phyloP scores from a whole-genome alignment of 192 early-diverging fungal species.

The Allomyces macrogynus region DNA sequence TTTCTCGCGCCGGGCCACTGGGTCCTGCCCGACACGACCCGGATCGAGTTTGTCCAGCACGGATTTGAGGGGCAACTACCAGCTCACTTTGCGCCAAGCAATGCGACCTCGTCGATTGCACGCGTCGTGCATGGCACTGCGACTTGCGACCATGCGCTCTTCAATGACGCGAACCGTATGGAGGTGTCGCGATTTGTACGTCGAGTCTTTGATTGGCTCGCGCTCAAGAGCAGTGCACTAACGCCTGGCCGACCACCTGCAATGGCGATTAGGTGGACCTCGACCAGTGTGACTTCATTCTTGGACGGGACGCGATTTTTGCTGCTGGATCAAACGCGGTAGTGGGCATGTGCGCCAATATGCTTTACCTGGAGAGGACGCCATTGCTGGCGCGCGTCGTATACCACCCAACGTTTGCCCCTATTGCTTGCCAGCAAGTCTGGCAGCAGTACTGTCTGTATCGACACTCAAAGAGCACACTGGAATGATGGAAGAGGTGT shows the following conservation, averaged over 20 bases:
- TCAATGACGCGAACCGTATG: background rate
- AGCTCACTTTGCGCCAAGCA: background rate
- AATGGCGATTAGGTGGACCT: background rate
- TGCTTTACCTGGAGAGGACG: too few species aligned
- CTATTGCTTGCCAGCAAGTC: too few species aligned
- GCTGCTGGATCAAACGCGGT: too few species aligned
- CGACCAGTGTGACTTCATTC: background rate
- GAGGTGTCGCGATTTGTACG: background rate
- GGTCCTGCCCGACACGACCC: background rate
- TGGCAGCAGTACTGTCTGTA: too few species aligned
- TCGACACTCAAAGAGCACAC: too few species aligned
- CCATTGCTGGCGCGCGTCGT: too few species aligned
- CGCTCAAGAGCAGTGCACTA: background rate
- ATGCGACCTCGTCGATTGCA: background rate
- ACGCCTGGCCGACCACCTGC: too few species aligned
- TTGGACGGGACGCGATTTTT: background rate
- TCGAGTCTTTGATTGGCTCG: background rate
- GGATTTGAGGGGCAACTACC: background rate
- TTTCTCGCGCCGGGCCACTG: background rate
- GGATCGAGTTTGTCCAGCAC: background rate
- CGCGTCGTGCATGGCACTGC: background rate
- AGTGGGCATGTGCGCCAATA: too few species aligned
- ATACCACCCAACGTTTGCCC: too few species aligned
- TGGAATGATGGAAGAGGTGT: too few species aligned
- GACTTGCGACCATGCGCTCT: background rate